Evolutionary conservation across 139 green algal species (phyloP).

Genomic region (Edaphochlamys debaryana): DNA sequence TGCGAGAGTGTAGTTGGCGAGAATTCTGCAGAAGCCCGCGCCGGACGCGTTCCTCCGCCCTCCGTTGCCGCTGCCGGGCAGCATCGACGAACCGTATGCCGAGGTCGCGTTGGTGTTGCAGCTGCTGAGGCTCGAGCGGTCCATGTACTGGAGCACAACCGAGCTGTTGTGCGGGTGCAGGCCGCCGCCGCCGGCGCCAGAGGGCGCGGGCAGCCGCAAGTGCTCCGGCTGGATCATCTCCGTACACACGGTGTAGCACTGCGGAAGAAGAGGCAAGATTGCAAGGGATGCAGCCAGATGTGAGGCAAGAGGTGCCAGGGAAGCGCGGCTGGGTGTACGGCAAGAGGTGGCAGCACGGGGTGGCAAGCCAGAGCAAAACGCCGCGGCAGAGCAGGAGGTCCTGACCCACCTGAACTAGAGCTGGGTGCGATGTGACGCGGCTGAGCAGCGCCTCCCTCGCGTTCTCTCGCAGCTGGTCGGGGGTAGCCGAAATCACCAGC

Average conservation of each 20-base stretch:
- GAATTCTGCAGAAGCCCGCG: too few species aligned
- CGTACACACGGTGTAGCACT: constrained; percentile 27
- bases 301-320: too few species aligned
- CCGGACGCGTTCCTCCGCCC: too few species aligned
- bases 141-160: too few species aligned
- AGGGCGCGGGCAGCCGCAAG: neutral
- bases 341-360: neutral
- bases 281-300: too few species aligned
- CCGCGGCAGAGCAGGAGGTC: neutral
- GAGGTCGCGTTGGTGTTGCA: neutral
- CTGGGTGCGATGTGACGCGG: constrained; percentile 5
- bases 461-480: constrained; percentile 20
- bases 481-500: constrained; percentile 2
- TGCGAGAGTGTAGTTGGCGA: too few species aligned
- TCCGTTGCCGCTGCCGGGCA: neutral
- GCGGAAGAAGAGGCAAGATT: too few species aligned
- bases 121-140: neutral
- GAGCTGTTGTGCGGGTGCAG: neutral
- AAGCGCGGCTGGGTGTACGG: too few species aligned
- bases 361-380: neutral
- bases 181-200: too few species aligned
- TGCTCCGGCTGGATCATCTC: neutral
- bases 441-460: constrained; percentile 24
- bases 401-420: constrained; percentile 17
- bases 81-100: too few species aligned